Evolutionary conservation across 805 yeast species (phyloP).

Genomic region (Teunomyces atbi): DNA sequence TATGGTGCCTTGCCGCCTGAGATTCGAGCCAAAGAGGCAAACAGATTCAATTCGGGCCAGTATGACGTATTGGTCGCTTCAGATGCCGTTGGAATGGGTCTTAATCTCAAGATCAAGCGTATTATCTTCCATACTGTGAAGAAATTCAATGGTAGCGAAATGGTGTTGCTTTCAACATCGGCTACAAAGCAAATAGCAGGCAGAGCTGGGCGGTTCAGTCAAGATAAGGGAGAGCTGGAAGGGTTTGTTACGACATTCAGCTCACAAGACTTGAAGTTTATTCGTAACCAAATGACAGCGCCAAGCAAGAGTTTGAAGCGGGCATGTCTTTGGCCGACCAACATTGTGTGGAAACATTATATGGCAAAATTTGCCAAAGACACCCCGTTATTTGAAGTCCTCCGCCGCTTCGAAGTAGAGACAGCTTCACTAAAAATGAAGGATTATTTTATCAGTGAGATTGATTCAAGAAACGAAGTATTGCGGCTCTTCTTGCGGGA

Average conservation of each 20-base stretch:
- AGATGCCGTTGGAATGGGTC: slow-evolving; percentile 98
- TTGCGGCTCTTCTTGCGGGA: slow-evolving; percentile 44
- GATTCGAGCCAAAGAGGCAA: slow-evolving; percentile 82
- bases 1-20: slow-evolving; percentile 98
- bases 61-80: slow-evolving; percentile 88
- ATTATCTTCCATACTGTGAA: slow-evolving; percentile 66
- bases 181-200: slow-evolving; percentile 92
- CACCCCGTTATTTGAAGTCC: slow-evolving; percentile 45
- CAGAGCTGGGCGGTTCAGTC: slow-evolving; percentile 80
- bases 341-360: slow-evolving; percentile 62
- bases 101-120: slow-evolving; percentile 79
- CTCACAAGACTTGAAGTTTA: slow-evolving; percentile 39
- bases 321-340: slow-evolving; percentile 83
- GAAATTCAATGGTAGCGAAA: slow-evolving; percentile 68
- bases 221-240: slow-evolving; percentile 33
- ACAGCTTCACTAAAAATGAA: slow-evolving; percentile 19
- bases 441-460: slow-evolving; percentile 37
- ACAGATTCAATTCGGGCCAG: slow-evolving; percentile 71
- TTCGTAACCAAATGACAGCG: slow-evolving; percentile 47
- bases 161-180: slow-evolving; percentile 53
- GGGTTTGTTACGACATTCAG: slow-evolving; percentile 56
- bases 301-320: slow-evolving; percentile 51
- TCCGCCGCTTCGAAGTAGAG: slow-evolving; percentile 47
- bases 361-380: slow-evolving; percentile 58
- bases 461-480: slow-evolving; percentile 36